Evolutionary conservation across 73 alveolate species (phyloP), one percentile per base, ranked within the genome.

Genomic region (Paramecium sexaurelia): DNA sequence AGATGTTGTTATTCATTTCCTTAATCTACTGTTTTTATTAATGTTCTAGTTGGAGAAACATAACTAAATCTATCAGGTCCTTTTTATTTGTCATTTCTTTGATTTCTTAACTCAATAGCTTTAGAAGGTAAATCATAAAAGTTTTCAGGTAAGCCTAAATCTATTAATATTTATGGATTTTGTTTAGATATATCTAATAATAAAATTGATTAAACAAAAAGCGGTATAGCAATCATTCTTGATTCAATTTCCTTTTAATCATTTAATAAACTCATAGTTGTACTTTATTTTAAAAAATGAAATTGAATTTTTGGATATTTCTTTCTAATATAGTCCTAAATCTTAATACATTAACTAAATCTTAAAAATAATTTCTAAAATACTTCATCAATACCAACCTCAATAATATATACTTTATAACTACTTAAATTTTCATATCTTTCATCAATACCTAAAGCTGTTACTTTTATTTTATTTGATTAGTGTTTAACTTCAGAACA

Each of bases 291-390:
- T 37, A 78, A 36, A 13, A 13, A 78, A 43, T 78, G 45, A 9
- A 78, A 24, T 41, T 78, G 15, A 20, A 3, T 17, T 29, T 45
- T 43, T 37, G 90, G 90, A 9, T 78, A 78, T 39, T 39, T 45
- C 43, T 78, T 78, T 43, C 41, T 78, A 2, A 78, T 40, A 26
- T 78, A 20, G 6, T 78, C 90, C 9, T 39, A 78, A 17, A 78
- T 22, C 55, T 78, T 40, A 11, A 41, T 26, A 15, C 90, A 78
- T 78, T 78, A 39, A 78, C 90, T 78, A 39, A 41, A 78, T 24
- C 90, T 78, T 45, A 78, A 78, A 43, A 78, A 78, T 37, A 78
- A 5, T 43, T 78, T 78, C 27, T 78, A 78, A 78, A 37, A 78
- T 0, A 78, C 73, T 7, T 78, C 71, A 33, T 27, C 90, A 4